Conservation (phyloP, 2,329 filamentous ascomycete species). For the Fusarium buxicola region DNA sequence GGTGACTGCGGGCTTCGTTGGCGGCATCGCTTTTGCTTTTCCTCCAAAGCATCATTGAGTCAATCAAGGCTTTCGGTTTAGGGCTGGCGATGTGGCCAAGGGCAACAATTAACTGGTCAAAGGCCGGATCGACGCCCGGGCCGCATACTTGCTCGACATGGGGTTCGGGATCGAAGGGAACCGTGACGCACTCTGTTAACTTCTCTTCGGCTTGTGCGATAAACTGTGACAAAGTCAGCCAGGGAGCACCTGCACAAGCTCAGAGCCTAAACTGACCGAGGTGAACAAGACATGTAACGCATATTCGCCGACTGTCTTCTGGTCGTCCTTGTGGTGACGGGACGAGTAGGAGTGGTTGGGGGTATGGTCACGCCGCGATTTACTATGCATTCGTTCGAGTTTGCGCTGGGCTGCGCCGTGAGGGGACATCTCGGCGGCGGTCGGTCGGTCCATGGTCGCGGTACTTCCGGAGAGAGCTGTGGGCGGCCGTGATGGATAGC, state of each 20-base stretch:
- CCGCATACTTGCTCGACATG: slow-evolving; percentile 92
- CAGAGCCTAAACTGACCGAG: slow-evolving; percentile 67
- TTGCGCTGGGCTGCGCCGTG: slow-evolving; percentile 63
- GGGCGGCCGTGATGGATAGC: slow-evolving; percentile 56
- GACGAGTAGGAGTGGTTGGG: slow-evolving; percentile 83
- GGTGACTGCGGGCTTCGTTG: slow-evolving; percentile 70
- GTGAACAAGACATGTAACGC: slow-evolving; percentile 97
- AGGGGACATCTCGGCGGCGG: slow-evolving; percentile 58
- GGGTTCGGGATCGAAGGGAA: slow-evolving; percentile 82
- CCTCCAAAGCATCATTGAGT: slow-evolving; percentile 98
- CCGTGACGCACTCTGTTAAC: slow-evolving; percentile 86
- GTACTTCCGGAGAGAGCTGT: slow-evolving; percentile 60
- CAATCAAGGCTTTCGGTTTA: slow-evolving; percentile 94
- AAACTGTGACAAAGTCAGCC: slow-evolving; percentile 66
- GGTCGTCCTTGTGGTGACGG: slow-evolving; percentile 76
- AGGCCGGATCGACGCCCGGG: slow-evolving; percentile 84
- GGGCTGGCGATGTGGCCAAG: slow-evolving; percentile 94
- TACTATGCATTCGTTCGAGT: slow-evolving; percentile 72
- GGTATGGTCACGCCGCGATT: slow-evolving; percentile 75
- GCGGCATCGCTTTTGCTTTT: slow-evolving; percentile 95
- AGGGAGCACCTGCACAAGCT: background rate
- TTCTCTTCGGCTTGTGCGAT: slow-evolving; percentile 97
- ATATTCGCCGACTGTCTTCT: slow-evolving; percentile 97
- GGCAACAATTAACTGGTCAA: slow-evolving; percentile 94
- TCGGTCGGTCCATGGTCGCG: slow-evolving; percentile 57